phyloP scores from a whole-genome alignment of 1,284 basidiomycete genomes.

The Heterobasidion occidentale region DNA sequence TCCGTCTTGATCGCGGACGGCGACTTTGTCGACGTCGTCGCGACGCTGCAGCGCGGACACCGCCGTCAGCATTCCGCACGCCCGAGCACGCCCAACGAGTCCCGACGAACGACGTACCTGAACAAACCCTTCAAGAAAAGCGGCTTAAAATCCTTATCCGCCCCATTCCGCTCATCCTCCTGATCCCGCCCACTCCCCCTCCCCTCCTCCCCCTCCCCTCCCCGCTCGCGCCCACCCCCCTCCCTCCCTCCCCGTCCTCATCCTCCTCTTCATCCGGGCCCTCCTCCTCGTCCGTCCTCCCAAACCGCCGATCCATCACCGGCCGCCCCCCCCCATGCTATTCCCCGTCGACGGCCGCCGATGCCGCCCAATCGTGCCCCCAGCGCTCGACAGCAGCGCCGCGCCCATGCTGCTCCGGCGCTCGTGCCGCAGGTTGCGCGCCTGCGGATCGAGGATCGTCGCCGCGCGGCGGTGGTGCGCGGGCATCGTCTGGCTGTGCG shows the following conservation, averaged over 20 bases:
- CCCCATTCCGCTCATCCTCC: slow-evolving; percentile 33
- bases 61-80: background rate
- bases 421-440: slow-evolving; percentile 56
- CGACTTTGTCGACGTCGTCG: slow-evolving; percentile 90
- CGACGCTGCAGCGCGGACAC: slow-evolving; percentile 54
- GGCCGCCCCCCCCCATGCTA: slow-evolving; percentile 27
- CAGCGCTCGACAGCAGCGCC: slow-evolving; percentile 40
- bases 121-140: slow-evolving; percentile 89
- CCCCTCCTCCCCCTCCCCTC: slow-evolving; percentile 16
- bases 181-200: slow-evolving; percentile 19
- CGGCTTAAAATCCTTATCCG: slow-evolving; percentile 75
- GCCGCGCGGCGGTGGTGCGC: slow-evolving; percentile 64
- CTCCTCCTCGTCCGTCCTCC: slow-evolving; percentile 40
- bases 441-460: slow-evolving; percentile 64
- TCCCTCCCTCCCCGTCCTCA: slow-evolving; percentile 30
- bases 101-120: slow-evolving; percentile 41
- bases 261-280: slow-evolving; percentile 32
- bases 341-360: slow-evolving; percentile 61
- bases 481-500: slow-evolving; percentile 49
- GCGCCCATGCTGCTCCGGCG: slow-evolving; percentile 70
- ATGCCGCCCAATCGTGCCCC: slow-evolving; percentile 56
- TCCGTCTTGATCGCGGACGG: slow-evolving; percentile 78
- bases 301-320: slow-evolving; percentile 40
- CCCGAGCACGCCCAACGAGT: background rate
- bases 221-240: slow-evolving; percentile 7